Evolutionary conservation across 805 yeast species (phyloP), one percentile per base, ranked within the genome.

Genomic region (Metschnikowia kunwiensis): DNA sequence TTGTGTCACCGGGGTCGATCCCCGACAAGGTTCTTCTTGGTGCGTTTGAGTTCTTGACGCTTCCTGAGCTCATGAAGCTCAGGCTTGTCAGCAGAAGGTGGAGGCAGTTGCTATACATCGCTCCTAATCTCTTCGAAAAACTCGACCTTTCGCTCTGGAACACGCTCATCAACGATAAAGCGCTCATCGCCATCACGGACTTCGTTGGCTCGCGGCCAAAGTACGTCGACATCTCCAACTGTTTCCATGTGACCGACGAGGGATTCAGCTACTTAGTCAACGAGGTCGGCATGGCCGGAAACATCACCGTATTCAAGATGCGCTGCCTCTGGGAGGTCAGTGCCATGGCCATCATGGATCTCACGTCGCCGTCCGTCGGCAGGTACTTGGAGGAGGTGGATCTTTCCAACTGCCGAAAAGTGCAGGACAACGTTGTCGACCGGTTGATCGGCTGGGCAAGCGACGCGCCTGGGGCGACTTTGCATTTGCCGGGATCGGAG

Each of bases 291-390:
- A 77, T 80, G 47, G 54, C 77, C 25, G 87, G 87, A 3, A 66
- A 69, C 21, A 71, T 84, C 29, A 64, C 66, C 35, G 58, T 60
- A 7, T 60, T 84, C 32, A 71, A 68, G 42, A 80, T 83, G 87
- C 69, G 67, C 43, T 77, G 84, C 11, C 80, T 76, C 31, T 83
- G 91, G 91, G 86, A 81, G 47, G 77, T 84, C 7, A 75, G 81
- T 41, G 86, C 87, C 2, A 80, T 82, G 86, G 84, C 89, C 2
- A 80, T 83, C 20, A 81, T 83, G 87, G 91, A 84, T 54, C 58
- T 83, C 27, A 74, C 86, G 1, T 78, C 75, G 1, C 80, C 82
- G 0, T 69, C 75, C 47, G 78, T 82, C 21, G 88, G 88, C 7
- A 63, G 68, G 22, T 59, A 70, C 43, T 59, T 84, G 24, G 76